phyloP scores from a whole-genome alignment of 768 basidiomycete species.

The Podaxis carcinomalis region DNA sequence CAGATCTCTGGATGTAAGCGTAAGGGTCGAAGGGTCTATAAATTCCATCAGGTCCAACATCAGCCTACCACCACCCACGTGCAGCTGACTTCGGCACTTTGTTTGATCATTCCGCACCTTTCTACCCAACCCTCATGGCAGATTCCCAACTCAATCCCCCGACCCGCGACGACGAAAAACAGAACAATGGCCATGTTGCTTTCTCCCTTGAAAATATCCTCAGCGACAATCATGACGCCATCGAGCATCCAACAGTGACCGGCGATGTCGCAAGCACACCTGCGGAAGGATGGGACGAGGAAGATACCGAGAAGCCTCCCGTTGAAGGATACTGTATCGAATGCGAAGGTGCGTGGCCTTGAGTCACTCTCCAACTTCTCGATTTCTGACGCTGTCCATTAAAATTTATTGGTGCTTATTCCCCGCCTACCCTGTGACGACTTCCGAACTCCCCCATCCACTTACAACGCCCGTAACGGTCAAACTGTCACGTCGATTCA shows the following conservation, averaged over 20 bases:
- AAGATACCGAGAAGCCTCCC: conserved; percentile 40
- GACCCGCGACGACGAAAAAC: conserved; percentile 10
- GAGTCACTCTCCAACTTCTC: background rate
- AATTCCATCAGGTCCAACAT: conserved; percentile 16
- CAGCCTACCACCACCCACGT: conserved; percentile 7
- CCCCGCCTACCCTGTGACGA: background rate
- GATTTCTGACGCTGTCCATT: background rate
- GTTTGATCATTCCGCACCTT: background rate
- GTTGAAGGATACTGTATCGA: conserved; percentile 74
- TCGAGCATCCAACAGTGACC: conserved; percentile 46
- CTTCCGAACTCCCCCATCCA: background rate
- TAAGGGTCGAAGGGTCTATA: background rate
- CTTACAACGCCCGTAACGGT: background rate
- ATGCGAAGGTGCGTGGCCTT: conserved; percentile 69
- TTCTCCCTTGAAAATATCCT: conserved; percentile 75
- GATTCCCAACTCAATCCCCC: conserved; percentile 15
- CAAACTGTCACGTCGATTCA: conserved; percentile 21
- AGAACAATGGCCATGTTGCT: conserved; percentile 16
- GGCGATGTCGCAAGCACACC: conserved; percentile 25
- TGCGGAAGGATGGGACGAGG: conserved; percentile 66
- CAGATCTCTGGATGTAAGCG: background rate
- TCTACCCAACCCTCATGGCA: conserved; percentile 13
- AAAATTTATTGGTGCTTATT: background rate
- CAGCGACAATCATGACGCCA: conserved; percentile 51
- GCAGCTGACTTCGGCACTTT: background rate